Conservation (phyloP, 169 alveolate species). For the Toxoplasma gondii region DNA sequence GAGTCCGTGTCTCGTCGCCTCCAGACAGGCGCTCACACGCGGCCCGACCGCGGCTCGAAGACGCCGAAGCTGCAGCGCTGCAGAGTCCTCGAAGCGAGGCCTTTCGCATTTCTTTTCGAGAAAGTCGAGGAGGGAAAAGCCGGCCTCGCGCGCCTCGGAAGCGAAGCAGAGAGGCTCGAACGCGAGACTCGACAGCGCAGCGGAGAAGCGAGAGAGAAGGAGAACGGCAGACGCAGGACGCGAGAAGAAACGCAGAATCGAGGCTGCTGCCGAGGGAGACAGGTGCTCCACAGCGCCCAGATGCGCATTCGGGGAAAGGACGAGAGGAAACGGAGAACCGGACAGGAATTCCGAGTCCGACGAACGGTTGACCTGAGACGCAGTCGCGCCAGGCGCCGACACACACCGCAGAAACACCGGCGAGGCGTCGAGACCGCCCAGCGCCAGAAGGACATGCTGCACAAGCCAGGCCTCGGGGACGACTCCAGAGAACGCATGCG, state of each 20-base stretch:
- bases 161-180: not conserved
- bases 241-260: not conserved
- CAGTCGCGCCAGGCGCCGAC: not conserved
- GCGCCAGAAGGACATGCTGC: constrained; percentile 19
- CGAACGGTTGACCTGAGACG: not conserved
- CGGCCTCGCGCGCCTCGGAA: not conserved
- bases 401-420: not conserved
- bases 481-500: too few species aligned
- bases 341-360: too few species aligned
- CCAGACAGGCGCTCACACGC: constrained; percentile 4
- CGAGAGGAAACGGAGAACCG: not conserved
- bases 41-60: not conserved
- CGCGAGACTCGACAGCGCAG: not conserved
- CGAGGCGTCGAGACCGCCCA: constrained; percentile 2
- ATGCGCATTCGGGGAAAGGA: not conserved
- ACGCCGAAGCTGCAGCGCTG: not conserved
- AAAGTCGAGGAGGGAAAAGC: not conserved
- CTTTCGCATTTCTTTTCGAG: not conserved
- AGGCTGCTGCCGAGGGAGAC: not conserved
- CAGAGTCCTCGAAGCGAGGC: too few species aligned
- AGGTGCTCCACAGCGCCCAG: constrained; percentile 2
- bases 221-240: constrained; percentile 5
- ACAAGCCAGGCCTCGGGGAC: constrained; percentile 39
- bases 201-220: not conserved
- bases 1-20: not conserved